phyloP scores from a whole-genome alignment of 2,329 filamentous ascomycete genomes.

The Verticillium nubilum region DNA sequence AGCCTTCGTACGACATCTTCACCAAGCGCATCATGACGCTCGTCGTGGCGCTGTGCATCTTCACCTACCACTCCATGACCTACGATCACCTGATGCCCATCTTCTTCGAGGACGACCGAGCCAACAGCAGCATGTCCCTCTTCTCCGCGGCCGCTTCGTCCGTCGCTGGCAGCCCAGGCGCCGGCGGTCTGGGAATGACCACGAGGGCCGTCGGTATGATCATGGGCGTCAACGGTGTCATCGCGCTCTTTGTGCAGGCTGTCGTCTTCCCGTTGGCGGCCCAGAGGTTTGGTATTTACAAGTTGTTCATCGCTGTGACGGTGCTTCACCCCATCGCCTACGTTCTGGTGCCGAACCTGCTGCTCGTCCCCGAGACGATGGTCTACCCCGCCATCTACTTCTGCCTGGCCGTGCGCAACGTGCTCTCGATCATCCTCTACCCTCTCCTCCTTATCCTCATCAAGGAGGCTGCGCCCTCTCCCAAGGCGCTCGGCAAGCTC shows the following conservation, averaged over 20 bases:
- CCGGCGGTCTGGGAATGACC: slow-evolving; percentile 58
- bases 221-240: slow-evolving; percentile 53
- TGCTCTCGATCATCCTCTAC: slow-evolving; percentile 59
- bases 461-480: slow-evolving; percentile 58
- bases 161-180: slow-evolving; percentile 40
- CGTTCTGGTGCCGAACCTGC: slow-evolving; percentile 51
- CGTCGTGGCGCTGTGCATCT: slow-evolving; percentile 77
- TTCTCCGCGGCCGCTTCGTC: slow-evolving; percentile 18
- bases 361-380: slow-evolving; percentile 45
- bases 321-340: slow-evolving; percentile 59
- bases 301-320: slow-evolving; percentile 52
- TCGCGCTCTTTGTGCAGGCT: slow-evolving; percentile 54
- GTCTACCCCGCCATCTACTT: slow-evolving; percentile 54
- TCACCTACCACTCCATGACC: slow-evolving; percentile 93
- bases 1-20: slow-evolving; percentile 36
- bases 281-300: slow-evolving; percentile 51
- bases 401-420: slow-evolving; percentile 51
- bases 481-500: slow-evolving; percentile 54
- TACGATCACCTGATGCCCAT: slow-evolving; percentile 91
- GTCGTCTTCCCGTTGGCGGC: slow-evolving; percentile 58
- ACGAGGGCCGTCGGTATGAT: slow-evolving; percentile 57
- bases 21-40: slow-evolving; percentile 65
- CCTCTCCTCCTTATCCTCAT: slow-evolving; percentile 62
- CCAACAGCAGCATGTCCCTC: slow-evolving; percentile 29
- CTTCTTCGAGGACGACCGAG: slow-evolving; percentile 76